Percentiles rank a stretch among this genome's conserved stretches.
phyloP scores from a whole-genome alignment of 257 asterid species.

The Asclepias syriaca region DNA sequence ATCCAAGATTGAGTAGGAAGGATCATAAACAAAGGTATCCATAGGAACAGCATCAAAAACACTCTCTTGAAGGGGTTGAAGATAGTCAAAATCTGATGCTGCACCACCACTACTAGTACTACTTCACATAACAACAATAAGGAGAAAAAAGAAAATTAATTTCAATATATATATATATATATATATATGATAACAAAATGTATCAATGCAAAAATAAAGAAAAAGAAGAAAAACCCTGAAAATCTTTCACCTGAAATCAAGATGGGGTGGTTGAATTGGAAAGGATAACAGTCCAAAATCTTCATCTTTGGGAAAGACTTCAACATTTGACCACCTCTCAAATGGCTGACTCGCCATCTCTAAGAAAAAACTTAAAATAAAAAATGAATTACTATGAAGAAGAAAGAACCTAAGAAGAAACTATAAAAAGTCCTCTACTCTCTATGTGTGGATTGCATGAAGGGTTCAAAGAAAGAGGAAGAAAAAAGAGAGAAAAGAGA shows the following conservation, averaged over 20 bases:
- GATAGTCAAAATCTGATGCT: neutral
- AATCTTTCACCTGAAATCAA: conserved; percentile 44
- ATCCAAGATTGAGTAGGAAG: conserved; percentile 23
- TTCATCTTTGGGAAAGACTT: conserved; percentile 29
- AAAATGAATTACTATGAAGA: no score
- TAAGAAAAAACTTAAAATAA: neutral
- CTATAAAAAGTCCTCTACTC: neutral
- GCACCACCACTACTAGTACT: conserved; percentile 18
- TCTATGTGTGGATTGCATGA: conserved; percentile 7
- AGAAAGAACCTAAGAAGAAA: no score
- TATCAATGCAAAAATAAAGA: neutral
- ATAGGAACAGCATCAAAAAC: conserved; percentile 26
- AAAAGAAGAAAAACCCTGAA: neutral
- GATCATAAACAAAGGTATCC: conserved; percentile 28
- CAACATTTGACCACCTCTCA: conserved; percentile 41
- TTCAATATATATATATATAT: neutral
- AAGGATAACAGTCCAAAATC: conserved; percentile 31
- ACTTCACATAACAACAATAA: neutral
- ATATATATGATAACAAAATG: no score
- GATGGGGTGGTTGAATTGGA: conserved; percentile 34
- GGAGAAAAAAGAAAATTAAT: neutral
- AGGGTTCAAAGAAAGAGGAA: conserved; percentile 10
- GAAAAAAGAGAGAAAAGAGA: neutral
- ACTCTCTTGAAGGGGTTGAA: conserved; percentile 21
- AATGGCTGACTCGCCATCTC: conserved; percentile 30